phyloP scores from a whole-genome alignment of 352 stramenopile species.

The Phytophthora macrochlamydospora region DNA sequence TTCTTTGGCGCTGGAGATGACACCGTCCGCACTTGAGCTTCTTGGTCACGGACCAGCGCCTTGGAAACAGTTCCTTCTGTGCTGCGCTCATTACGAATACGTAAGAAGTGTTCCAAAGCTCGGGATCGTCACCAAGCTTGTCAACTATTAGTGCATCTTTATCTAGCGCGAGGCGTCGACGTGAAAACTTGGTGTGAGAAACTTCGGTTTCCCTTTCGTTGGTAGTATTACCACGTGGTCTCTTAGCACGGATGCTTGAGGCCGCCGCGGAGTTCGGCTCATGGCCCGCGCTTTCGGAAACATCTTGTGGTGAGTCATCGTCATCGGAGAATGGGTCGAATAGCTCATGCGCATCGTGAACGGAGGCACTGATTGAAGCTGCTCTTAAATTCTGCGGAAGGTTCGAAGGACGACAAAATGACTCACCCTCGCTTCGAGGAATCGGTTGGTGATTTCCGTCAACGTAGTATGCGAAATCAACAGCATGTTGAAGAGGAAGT shows the following conservation, averaged over 20 bases:
- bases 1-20: not conserved
- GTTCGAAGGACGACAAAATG: not conserved
- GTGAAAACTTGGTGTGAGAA: not conserved
- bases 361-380: not conserved
- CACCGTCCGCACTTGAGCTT: no score
- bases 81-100: not conserved
- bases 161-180: not conserved
- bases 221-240: no score
- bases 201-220: no score
- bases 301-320: not conserved
- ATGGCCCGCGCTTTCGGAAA: not conserved
- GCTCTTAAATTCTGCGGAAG: not conserved
- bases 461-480: slow-evolving; percentile 1
- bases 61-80: not conserved
- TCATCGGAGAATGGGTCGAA: slow-evolving; percentile 8
- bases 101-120: slow-evolving; percentile 5
- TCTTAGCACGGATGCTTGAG: not conserved
- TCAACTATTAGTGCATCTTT: slow-evolving; percentile 8
- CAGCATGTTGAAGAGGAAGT: not conserved
- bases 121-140: slow-evolving; percentile 5
- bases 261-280: no score
- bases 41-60: not conserved
- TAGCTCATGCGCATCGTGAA: slow-evolving; percentile 2
- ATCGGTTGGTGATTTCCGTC: not conserved
- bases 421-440: not conserved